phyloP scores from a whole-genome alignment of 306 rosid genomes.

The Begonia fuchsioides region DNA sequence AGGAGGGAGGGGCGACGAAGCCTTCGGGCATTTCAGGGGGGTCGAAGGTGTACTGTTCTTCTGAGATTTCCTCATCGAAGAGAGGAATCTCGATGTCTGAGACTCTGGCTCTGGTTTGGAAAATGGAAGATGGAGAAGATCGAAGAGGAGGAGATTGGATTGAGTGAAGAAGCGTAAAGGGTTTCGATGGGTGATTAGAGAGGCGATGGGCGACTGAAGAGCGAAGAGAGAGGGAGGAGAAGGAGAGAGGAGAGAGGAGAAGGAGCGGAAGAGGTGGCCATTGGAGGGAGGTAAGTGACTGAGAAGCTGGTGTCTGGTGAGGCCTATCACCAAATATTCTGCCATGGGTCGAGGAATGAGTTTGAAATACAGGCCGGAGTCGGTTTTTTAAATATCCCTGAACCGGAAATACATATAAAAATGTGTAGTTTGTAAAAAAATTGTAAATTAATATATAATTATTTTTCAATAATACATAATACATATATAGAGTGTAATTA shows the following conservation, averaged over 20 bases:
- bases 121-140: neutral
- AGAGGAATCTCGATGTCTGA: slow-evolving; percentile 51
- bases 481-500: too few relatives aligned
- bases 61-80: slow-evolving; percentile 41
- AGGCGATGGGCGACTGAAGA: slow-evolving; percentile 20
- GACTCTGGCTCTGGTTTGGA: slow-evolving; percentile 16
- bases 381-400: too few relatives aligned
- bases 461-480: too few relatives aligned
- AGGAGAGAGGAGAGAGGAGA: too few relatives aligned
- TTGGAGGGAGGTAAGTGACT: slow-evolving; percentile 32
- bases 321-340: slow-evolving; percentile 31
- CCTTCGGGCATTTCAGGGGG: slow-evolving; percentile 73
- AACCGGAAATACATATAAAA: too few relatives aligned
- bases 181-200: slow-evolving; percentile 10
- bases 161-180: slow-evolving; percentile 10
- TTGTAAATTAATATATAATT: too few relatives aligned
- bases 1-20: slow-evolving; percentile 43
- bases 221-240: slow-evolving; percentile 10
- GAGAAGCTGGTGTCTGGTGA: neutral
- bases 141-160: slow-evolving; percentile 2
- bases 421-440: too few relatives aligned
- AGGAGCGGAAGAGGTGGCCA: slow-evolving; percentile 37
- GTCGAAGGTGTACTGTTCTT: slow-evolving; percentile 28
- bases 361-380: too few relatives aligned
- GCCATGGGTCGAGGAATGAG: neutral